Base-by-base conservation (phyloP, 2,329 filamentous ascomycete species). In the Aspergillus pseudoviridinutans region DNA sequence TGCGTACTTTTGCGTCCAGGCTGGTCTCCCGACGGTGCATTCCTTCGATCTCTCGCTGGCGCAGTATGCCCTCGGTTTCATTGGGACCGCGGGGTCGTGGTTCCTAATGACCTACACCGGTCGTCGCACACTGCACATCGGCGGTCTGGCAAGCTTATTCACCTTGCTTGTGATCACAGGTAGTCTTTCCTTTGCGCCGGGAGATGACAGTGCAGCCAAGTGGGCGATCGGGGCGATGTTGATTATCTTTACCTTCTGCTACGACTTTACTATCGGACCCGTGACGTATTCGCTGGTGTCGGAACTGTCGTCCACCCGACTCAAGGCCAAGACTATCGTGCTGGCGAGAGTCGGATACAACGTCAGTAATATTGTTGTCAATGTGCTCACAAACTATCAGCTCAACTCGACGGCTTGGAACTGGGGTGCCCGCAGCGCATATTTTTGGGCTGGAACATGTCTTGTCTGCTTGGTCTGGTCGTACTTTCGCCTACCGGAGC, bases 31-130 rank as follows among this genome's bases (percentile, higher is more conserved):
- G 51, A 58, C 64, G 5, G 53, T 61, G 2, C 62, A 72, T 41
- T 66, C 75, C 0, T 78, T 77, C 62, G 68, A 69, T 41, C 60
- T 79, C 27, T 69, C 71, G 3, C 57, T 76, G 2, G 85, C 84
- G 49, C 82, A 87, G 70, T 87, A 87, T 61, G 85, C 79, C 50
- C 85, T 88, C 67, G 80, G 79, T 6, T 76, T 80, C 44, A 66
- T 82, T 7, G 82, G 81, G 3, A 83, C 80, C 0, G 69, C 78
- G 2, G 73, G 74, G 0, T 82, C 81, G 2, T 85, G 82, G 82
- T 74, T 74, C 38, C 54, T 78, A n/a, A 75, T 79, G 71, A 57
- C 60, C 2, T 58, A 62, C 12, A 61, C 73, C 12, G 78, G 77
- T 9, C 73, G 77, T n/a, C 73, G 76, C 17, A 74, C 68, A 0